Conservation (phyloP, 305 asterid genomes). For the Salvia sclarea region DNA sequence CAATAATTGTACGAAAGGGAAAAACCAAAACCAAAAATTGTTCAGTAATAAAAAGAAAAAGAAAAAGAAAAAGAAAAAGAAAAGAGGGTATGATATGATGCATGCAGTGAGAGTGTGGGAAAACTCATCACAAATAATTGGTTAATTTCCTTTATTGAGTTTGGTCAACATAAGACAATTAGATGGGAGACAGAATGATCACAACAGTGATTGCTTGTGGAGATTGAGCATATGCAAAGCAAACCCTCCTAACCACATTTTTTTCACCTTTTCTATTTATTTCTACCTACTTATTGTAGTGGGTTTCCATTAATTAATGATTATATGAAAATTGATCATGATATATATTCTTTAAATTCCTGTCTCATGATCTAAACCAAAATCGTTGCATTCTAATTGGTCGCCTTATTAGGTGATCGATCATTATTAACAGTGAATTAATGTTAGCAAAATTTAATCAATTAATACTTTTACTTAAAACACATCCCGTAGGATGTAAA, state of each 20-base stretch:
- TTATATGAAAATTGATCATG: background rate
- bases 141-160: constrained; percentile 21
- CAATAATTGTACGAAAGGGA: background rate
- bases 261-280: background rate
- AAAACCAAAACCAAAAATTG: background rate
- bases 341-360: background rate
- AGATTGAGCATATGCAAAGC: background rate
- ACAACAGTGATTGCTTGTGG: constrained; percentile 37
- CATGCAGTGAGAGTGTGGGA: background rate
- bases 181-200: constrained; percentile 42
- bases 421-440: too few relatives aligned
- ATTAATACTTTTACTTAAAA: too few relatives aligned
- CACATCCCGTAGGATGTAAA: too few relatives aligned
- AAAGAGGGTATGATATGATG: background rate
- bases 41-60: background rate
- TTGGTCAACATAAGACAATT: constrained; percentile 40
- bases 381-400: background rate
- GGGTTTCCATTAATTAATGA: constrained; percentile 2
- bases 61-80: background rate
- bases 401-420: too few relatives aligned
- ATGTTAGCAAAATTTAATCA: background rate
- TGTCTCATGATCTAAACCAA: background rate
- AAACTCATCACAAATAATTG: constrained; percentile 25
- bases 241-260: background rate
- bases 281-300: background rate